Evolutionary conservation across 192 early-diverging fungal genomes (phyloP), one percentile per base, ranked within the genome.

Genomic region (Linderina pennispora): DNA sequence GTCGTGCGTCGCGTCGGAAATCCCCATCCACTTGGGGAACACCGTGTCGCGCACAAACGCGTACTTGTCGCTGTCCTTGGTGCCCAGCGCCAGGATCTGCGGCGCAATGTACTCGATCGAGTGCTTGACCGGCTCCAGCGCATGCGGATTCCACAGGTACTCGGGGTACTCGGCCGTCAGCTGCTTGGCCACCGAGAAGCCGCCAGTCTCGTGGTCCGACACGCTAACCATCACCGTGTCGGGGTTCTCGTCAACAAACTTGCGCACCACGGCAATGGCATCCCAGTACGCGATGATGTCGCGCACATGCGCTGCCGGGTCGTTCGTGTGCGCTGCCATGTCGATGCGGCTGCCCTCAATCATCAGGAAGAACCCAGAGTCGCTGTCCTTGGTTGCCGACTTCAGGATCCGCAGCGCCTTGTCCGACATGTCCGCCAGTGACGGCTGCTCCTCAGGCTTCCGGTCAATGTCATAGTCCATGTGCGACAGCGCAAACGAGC

Each of bases 171-270:
- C 50, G 0, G 53, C 23, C 6, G 67, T 64, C 16, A 83, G 60
- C 74, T 96, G 90, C 48, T 81, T 77, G 26, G 77, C 91, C 21
- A 92, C 71, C 0, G 90, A 80, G 17, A 98, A 77, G 2, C 97
- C 97, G 31, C 97, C 97, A 0, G 97, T 99, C 69, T 99, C 97
- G 65, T 99, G 97, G 67, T 99, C 97, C 17, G 80, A 81, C 17
- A 82, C 78, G 35, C 90, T 93, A 26, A 99, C 88, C 80, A 99
- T 73, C 26, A 96, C 74, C 0, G 92, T 94, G 50, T 82, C 86
- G 3, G 88, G 84, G 62, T 96, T 76, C 7, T 62, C 47, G 31
- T 87, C 77, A 18, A 97, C 83, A 62, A 75, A 99, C n/a, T 79
- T 53, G 42, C 80, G 85, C 25, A 90, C 87, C 18, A 77, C 63